Conservation (phyloP, 2,329 filamentous ascomycete species). For the Botrytis aclada region DNA sequence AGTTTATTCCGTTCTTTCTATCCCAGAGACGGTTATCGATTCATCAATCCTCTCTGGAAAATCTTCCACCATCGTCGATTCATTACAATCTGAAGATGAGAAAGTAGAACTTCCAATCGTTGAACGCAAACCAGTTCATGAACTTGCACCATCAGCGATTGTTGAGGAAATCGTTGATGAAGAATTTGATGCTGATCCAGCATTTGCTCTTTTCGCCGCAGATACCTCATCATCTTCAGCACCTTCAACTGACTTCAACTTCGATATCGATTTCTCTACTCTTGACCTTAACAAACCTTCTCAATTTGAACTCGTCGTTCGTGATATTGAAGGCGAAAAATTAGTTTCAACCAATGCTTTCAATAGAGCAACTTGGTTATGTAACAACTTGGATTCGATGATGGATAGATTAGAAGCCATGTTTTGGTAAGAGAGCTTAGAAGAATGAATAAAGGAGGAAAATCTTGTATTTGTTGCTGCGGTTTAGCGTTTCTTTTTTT, state of each 20-base stretch:
- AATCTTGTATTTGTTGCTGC: constrained; percentile 25
- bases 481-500: constrained; percentile 28
- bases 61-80: constrained; percentile 51
- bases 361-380: constrained; percentile 28
- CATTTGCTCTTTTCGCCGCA: constrained; percentile 58
- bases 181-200: constrained; percentile 61
- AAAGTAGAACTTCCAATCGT: constrained; percentile 51
- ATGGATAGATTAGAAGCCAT: constrained; percentile 31
- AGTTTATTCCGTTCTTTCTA: constrained; percentile 69
- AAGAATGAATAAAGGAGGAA: neutral
- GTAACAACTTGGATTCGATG: constrained; percentile 32
- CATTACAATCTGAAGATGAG: constrained; percentile 40
- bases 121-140: constrained; percentile 40
- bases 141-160: constrained; percentile 21
- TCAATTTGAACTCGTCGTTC: constrained; percentile 62
- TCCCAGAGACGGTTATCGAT: constrained; percentile 57
- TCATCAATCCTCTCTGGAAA: constrained; percentile 68
- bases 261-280: constrained; percentile 49
- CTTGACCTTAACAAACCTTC: constrained; percentile 62
- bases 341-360: constrained; percentile 27
- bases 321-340: constrained; percentile 49
- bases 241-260: constrained; percentile 37
- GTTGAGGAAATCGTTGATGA: constrained; percentile 44
- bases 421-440: constrained; percentile 23
- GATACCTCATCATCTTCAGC: constrained; percentile 31